These are phyloP conservation scores for Sporothrix brasiliensis DNA, from an alignment of 2,329 filamentous ascomycete species.

Conservation along the genomic window DNA sequence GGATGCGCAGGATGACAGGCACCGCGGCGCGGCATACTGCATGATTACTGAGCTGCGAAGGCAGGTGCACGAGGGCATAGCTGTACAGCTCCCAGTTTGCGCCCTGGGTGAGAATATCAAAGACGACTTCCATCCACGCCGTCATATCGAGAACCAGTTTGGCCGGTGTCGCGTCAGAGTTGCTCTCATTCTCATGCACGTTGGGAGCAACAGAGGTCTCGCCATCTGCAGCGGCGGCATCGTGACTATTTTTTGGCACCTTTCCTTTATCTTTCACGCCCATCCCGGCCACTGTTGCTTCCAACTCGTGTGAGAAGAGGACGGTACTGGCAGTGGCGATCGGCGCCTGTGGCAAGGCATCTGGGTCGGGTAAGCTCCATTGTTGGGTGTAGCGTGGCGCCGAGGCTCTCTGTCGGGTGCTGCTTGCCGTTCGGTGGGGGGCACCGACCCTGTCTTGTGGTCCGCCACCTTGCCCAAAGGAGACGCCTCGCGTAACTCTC, in stretches of 20 bases:
- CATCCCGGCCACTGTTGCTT: conserved; percentile 30
- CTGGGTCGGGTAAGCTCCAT: conserved; percentile 61
- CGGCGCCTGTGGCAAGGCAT: conserved; percentile 56
- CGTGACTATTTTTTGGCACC: conserved; percentile 1
- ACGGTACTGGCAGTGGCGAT: conserved; percentile 54
- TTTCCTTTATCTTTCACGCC: conserved; percentile 22
- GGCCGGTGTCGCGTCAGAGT: not conserved
- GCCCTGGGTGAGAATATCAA: conserved; percentile 72
- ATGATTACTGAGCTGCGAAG: conserved; percentile 87
- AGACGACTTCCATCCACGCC: conserved; percentile 75
- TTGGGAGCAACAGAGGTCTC: not conserved
- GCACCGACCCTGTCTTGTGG: conserved; percentile 32
- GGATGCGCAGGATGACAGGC: conserved; percentile 73
- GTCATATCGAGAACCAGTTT: conserved; percentile 57
- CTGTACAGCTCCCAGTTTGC: conserved; percentile 92
- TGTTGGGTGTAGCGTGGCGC: conserved; percentile 52
- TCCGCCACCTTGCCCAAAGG: conserved; percentile 49
- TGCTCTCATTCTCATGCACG: not conserved
- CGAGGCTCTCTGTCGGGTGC: conserved; percentile 40
- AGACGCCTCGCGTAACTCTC: conserved; percentile 49
- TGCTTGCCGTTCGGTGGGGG: conserved; percentile 50
- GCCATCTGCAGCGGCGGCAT: not conserved
- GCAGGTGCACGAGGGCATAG: conserved; percentile 82
- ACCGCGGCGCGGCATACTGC: conserved; percentile 77
- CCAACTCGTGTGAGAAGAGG: conserved; percentile 49